Conservation (phyloP, 2,329 filamentous ascomycete genomes). For the Aureobasidium lini region DNA sequence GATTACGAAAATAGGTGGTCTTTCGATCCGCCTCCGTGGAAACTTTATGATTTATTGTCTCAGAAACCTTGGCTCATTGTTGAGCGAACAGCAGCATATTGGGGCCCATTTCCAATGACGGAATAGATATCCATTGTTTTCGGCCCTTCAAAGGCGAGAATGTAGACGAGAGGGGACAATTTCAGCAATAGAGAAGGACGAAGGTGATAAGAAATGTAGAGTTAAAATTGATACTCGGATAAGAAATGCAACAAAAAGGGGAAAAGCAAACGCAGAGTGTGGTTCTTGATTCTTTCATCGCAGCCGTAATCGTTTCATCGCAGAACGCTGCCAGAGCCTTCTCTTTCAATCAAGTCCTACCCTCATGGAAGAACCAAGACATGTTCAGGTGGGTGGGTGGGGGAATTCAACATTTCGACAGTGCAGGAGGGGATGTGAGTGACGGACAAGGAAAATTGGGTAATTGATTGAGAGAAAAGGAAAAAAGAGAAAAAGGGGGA, state of each 20-base stretch:
- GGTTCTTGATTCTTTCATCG: background rate
- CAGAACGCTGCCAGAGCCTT: slow-evolving; percentile 1
- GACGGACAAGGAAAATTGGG: slow-evolving; percentile 62
- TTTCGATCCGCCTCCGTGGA: no score
- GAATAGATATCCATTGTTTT: no score
- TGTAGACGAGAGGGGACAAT: no score
- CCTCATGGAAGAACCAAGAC: background rate
- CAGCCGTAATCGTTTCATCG: background rate
- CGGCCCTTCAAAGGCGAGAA: no score
- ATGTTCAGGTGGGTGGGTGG: background rate
- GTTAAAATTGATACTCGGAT: background rate
- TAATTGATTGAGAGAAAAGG: background rate
- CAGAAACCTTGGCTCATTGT: no score
- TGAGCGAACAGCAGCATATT: no score
- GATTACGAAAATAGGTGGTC: no score
- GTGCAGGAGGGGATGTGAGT: slow-evolving; percentile 27
- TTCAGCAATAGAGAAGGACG: no score
- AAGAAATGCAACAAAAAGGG: background rate
- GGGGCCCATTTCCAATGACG: no score
- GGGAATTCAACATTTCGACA: slow-evolving; percentile 2
- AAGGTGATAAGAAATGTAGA: no score
- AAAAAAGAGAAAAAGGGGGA: background rate
- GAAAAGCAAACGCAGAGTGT: background rate
- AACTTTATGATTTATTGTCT: no score
- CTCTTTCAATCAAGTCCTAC: background rate